Evolutionary conservation across 1,284 basidiomycete genomes (phyloP), one percentile per base, ranked within the genome.

Genomic region (Athelia psychrophila): DNA sequence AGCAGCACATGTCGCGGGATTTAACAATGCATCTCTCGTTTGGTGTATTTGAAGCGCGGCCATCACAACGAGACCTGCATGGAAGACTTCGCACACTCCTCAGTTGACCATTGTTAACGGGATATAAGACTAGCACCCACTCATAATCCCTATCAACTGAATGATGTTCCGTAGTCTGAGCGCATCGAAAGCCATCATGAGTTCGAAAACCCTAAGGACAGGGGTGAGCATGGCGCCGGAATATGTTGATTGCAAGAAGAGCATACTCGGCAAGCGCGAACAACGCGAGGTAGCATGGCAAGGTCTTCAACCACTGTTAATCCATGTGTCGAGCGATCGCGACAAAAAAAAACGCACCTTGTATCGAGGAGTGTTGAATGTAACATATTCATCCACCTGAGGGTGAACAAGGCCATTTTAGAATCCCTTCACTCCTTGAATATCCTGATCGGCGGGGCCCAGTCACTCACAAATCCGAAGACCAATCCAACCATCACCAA

Each of bases 1-100:
- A 58, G 22, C 48, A n/a, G 18, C 38, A 40, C 33, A 58, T 33
- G 20, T 30, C 16, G 0, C 1, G 35, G 55, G 36, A 12, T 2
- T 70, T 2, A 83, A 76, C 42, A 92, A 69, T 3, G 88, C 88
- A 1, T 68, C 66, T 47, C 59, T 74, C 10, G 88, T 89, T 65
- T 92, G 83, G 53, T 82, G 81, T 19, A 92, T 74, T 74, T 92
- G 90, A 18, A 92, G 74, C 5, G 83, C 79, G 42, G 87, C 78
- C 58, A 86, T 86, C 9, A 90, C 78, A 51, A 91, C 72, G 46
- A 92, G 77, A 27, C 83, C 87, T 2, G 77, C 64, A 49, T 92
- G 89, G 69, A 92, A 92, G 15, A 80, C 89, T 91, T 19, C 18
- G 25, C 9, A 40, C 45, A 46, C 18, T 16, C 12, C 19, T 47